These are phyloP conservation scores for Hyphodiscus hymeniophilus DNA, from an alignment of 495 filamentous ascomycete genomes.

Conservation along the genomic window DNA sequence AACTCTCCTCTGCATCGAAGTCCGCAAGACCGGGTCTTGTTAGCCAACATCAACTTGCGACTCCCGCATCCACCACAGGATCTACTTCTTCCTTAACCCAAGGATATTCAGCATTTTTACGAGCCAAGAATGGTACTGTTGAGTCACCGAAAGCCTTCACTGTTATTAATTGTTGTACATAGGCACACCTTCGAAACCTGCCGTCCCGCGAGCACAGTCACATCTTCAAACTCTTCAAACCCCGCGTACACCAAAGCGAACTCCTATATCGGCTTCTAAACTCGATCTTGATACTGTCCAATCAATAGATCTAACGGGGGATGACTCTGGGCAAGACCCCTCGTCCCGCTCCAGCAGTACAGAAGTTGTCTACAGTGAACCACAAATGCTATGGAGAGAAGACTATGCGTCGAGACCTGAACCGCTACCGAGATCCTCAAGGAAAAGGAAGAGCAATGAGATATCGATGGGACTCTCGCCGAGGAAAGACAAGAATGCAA, in stretches of 20 bases:
- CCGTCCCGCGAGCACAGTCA: neutral
- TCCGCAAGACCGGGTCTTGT: conserved; percentile 11
- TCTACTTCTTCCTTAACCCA: conserved; percentile 34
- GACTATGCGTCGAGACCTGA: conserved; percentile 39
- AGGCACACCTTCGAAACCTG: conserved; percentile 10
- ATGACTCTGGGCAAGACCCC: conserved; percentile 34
- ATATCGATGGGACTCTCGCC: conserved; percentile 34
- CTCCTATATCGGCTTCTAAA: conserved; percentile 15
- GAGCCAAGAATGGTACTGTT: conserved; percentile 17
- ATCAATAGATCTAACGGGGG: conserved; percentile 65
- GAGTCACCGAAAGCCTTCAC: conserved; percentile 13
- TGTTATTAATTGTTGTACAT: conserved; percentile 1
- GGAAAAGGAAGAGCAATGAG: conserved; percentile 69
- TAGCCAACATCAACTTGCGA: conserved; percentile 20
- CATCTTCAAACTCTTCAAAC: conserved; percentile 3
- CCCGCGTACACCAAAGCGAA: conserved; percentile 20
- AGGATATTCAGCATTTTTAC: conserved; percentile 19
- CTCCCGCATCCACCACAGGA: conserved; percentile 38
- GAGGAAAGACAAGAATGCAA: neutral
- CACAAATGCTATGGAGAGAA: conserved; percentile 51
- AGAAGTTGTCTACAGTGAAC: conserved; percentile 40
- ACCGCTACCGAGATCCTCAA: conserved; percentile 28
- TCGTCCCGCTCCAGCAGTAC: conserved; percentile 27
- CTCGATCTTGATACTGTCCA: conserved; percentile 35
- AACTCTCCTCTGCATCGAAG: conserved; percentile 41